phyloP scores from a whole-genome alignment of 129 eudicot species.

The Oenanthe sinensis region DNA sequence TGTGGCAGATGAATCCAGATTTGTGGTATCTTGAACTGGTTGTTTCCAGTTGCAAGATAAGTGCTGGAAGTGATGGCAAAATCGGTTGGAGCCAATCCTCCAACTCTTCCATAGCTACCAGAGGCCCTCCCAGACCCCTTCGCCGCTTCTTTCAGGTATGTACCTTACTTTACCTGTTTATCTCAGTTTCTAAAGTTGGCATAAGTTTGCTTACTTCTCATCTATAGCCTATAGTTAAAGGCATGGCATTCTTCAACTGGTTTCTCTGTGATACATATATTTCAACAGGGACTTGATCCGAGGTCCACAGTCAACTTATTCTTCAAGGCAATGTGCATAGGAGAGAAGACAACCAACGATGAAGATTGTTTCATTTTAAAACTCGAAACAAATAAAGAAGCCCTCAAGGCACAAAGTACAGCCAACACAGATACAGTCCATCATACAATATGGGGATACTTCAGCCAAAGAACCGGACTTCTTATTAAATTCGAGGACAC shows the following conservation, averaged over 20 bases:
- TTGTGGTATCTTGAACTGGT: conserved; percentile 72
- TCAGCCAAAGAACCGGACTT: conserved; percentile 84
- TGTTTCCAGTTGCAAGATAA: conserved; percentile 56
- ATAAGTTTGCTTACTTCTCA: too few relatives aligned
- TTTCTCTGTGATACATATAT: not conserved
- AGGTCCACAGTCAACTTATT: conserved; percentile 62
- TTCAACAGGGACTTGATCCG: conserved; percentile 66
- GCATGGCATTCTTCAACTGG: not conserved
- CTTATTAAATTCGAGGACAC: conserved; percentile 66
- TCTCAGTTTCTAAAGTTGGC: not conserved
- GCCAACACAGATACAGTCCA: conserved; percentile 53
- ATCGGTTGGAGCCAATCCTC: conserved; percentile 71
- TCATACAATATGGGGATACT: conserved; percentile 70
- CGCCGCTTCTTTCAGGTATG: conserved; percentile 71
- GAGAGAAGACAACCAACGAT: conserved; percentile 46
- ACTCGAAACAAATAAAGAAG: conserved; percentile 45
- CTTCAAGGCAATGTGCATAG: conserved; percentile 51
- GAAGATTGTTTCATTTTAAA: conserved; percentile 66
- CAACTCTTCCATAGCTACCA: conserved; percentile 40
- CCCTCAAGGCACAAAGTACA: conserved; percentile 51
- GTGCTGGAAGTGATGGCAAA: conserved; percentile 61
- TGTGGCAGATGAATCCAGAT: conserved; percentile 73
- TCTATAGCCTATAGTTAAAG: not conserved
- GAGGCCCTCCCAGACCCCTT: conserved; percentile 80
- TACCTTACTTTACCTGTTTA: not conserved